Conservation (phyloP, 2,329 filamentous ascomycete species). For the Helicocarpus griseus region DNA sequence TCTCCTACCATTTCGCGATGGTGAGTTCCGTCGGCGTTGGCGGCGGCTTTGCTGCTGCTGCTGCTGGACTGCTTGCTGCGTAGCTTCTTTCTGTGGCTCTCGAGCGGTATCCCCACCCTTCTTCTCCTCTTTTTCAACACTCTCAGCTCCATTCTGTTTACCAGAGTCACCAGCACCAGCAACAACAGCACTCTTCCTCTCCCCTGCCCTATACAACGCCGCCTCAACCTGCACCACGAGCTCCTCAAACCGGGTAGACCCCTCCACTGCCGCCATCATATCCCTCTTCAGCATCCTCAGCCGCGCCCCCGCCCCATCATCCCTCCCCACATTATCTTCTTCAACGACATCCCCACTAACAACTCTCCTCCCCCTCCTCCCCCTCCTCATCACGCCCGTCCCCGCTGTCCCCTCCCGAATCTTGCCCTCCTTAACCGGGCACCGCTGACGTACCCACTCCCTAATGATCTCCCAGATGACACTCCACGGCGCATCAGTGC, state of each 20-base stretch:
- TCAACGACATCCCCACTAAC: conserved; percentile 19
- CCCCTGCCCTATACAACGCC: conserved; percentile 31
- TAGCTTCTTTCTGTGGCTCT: not conserved
- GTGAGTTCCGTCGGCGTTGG: not conserved
- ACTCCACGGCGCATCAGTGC: conserved; percentile 85
- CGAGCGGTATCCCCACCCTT: not conserved
- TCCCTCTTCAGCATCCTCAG: conserved; percentile 27
- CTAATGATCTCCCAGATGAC: conserved; percentile 89
- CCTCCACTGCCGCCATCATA: conserved; percentile 24
- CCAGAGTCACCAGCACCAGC: conserved; percentile 3
- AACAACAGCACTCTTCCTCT: not conserved
- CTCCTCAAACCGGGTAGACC: conserved; percentile 27
- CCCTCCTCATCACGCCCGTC: conserved; percentile 54
- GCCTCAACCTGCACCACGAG: conserved; percentile 36
- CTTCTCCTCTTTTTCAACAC: not conserved
- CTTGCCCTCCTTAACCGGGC: conserved; percentile 63
- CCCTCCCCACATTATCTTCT: conserved; percentile 5
- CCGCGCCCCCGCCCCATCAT: conserved; percentile 23
- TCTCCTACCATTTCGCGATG: not conserved
- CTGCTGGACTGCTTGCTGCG: too few species aligned
- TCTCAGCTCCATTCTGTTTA: not conserved
- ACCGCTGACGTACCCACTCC: conserved; percentile 77
- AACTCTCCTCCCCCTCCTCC: conserved; percentile 28
- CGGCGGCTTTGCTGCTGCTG: too few species aligned
- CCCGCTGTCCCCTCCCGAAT: conserved; percentile 63